phyloP scores from a whole-genome alignment of 2,329 filamentous ascomycete species.

The Scorias spongiosa region DNA sequence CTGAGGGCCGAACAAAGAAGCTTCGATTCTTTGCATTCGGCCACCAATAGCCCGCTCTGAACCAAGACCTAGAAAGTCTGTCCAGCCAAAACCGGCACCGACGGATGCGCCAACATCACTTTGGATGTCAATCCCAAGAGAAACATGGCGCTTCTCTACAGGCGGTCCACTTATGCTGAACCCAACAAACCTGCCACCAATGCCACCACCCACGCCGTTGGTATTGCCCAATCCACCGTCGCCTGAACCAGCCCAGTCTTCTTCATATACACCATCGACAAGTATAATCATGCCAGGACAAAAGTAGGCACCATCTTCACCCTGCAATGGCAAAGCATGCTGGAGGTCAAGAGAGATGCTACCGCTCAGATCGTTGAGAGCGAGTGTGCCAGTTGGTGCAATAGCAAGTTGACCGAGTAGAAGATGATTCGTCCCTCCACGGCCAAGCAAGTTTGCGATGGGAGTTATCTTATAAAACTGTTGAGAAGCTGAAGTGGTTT shows the following conservation, averaged over 20 bases:
- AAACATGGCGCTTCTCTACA: conserved; percentile 67
- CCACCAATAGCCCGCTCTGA: conserved; percentile 71
- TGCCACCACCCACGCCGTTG: conserved; percentile 72
- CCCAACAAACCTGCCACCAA: conserved; percentile 81
- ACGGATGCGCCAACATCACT: conserved; percentile 29
- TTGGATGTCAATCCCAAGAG: conserved; percentile 49
- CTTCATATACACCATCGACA: conserved; percentile 90
- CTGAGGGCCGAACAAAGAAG: conserved; percentile 40
- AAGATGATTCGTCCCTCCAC: conserved; percentile 71
- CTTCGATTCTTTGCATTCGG: conserved; percentile 70
- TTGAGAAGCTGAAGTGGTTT: conserved; percentile 36
- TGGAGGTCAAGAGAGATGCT: conserved; percentile 73
- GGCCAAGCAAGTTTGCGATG: conserved; percentile 59
- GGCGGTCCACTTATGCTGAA: conserved; percentile 87
- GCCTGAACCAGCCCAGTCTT: conserved; percentile 60
- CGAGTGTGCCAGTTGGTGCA: conserved; percentile 65
- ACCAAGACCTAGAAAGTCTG: conserved; percentile 84
- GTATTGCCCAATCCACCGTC: conserved; percentile 47
- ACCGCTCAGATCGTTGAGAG: conserved; percentile 74
- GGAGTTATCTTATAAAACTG: conserved; percentile 78
- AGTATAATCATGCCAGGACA: conserved; percentile 91
- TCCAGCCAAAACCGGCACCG: conserved; percentile 84
- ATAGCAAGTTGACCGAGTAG: conserved; percentile 70
- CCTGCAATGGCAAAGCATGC: conserved; percentile 64
- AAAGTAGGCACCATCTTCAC: conserved; percentile 69